Percentiles rank a stretch among this genome's conserved stretches.
Conservation (phyloP, 2,329 filamentous ascomycete genomes). For the Diaporthe eres region DNA sequence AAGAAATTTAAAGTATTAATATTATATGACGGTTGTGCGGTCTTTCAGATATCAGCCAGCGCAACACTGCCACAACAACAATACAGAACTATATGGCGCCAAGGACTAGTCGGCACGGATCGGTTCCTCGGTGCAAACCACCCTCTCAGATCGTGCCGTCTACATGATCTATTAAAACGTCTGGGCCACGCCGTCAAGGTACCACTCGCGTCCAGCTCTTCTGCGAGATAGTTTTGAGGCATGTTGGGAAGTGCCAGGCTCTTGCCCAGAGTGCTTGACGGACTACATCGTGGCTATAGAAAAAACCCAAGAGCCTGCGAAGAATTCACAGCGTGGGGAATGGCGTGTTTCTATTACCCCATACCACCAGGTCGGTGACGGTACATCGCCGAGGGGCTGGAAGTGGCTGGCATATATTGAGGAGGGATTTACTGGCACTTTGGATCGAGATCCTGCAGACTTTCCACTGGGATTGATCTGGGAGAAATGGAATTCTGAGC, state of each 20-base stretch:
- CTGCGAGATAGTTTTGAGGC: background rate
- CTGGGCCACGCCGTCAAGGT: background rate
- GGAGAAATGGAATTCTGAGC: background rate
- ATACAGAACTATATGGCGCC: too few relatives aligned
- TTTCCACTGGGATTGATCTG: background rate
- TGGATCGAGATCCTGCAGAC: too few relatives aligned
- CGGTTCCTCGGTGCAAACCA: too few relatives aligned
- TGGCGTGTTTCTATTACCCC: background rate
- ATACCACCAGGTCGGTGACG: background rate
- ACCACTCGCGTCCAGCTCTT: background rate
- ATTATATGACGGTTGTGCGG: too few relatives aligned
- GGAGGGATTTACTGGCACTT: too few relatives aligned
- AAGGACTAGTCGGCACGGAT: too few relatives aligned
- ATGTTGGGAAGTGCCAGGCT: background rate
- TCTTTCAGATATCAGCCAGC: too few relatives aligned
- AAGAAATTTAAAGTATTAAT: too few relatives aligned
- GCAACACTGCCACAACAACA: too few relatives aligned
- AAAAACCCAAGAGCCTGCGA: background rate
- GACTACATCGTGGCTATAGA: background rate
- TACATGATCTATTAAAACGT: too few relatives aligned
- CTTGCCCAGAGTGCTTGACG: background rate
- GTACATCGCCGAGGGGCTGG: background rate
- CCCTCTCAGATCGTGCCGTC: too few relatives aligned
- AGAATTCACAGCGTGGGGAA: background rate
- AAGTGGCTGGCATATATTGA: background rate